Evolutionary conservation across 163 green algal genomes (phyloP), one percentile per base, ranked within the genome.

Genomic region (Trebouxia gelatinosa): DNA sequence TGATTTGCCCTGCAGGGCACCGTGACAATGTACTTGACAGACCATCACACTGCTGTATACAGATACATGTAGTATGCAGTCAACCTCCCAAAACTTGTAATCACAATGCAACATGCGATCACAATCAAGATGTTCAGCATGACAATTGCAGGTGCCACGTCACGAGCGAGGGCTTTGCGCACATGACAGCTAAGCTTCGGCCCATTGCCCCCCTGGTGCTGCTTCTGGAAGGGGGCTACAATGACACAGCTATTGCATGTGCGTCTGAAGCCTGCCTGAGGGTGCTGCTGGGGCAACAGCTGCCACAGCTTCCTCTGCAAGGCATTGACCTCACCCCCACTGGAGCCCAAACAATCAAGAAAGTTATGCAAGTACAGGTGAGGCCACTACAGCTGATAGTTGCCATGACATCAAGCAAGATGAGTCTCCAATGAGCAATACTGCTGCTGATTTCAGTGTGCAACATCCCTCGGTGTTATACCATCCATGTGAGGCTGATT

Each of bases 201-300:
- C 48, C 32, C 37, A 75, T 80, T 54, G 43, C 80, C 3, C 88
- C 83, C 7, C 23, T 81, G 3, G 84, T 90, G 78, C 70, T 93
- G 83, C 81, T 91, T 64, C 83, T 94, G 19, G 90, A 92, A 80
- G 88, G 88, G 17, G 88, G 88, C 71, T 92, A 92, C 85, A 48
- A 48, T n/a, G 79, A 83, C 32, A 91, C 87, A 0, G 83, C 88
- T 0, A n/a, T n/a, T n/a, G n/a, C n/a, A n/a, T n/a, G n/a, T n/a
- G n/a, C n/a, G n/a, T n/a, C n/a, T n/a, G 57, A 77, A 1, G 83
- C 85, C 0, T 88, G 85, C 62, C 21, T 89, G 61, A 66, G 82
- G 26, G 86, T 89, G 70, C 82, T 92, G 76, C 84, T 92, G 46
- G 87, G 85, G 7, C 75, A 87, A 70, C 5, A 35, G 74, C 83